These are phyloP conservation scores for Colletotrichum scovillei DNA, from an alignment of 2,329 filamentous ascomycete species.

Conservation along the genomic window DNA sequence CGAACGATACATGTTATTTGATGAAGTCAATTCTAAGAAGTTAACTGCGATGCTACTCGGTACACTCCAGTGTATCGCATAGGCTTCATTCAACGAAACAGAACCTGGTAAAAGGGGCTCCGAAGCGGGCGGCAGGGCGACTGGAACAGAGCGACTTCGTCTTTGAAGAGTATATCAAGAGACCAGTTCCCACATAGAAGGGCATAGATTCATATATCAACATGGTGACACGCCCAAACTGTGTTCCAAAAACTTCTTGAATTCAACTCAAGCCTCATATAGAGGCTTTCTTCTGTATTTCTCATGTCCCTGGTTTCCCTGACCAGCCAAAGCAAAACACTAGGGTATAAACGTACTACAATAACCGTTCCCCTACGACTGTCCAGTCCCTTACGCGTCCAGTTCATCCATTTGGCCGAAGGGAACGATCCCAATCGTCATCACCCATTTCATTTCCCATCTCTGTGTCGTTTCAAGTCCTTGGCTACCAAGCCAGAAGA, in stretches of 20 bases:
- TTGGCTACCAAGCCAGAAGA: not conserved
- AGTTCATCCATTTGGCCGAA: not conserved
- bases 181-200: not conserved
- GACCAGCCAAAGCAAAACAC: slow-evolving; percentile 25
- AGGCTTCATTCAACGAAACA: no score
- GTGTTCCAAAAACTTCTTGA: not conserved
- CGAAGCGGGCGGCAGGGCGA: no score
- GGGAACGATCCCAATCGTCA: not conserved
- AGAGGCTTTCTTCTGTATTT: not conserved
- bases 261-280: not conserved
- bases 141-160: not conserved
- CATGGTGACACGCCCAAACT: no score
- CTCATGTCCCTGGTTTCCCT: not conserved
- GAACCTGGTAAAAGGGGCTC: no score
- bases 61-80: no score
- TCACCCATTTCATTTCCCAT: not conserved
- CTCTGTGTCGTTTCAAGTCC: not conserved
- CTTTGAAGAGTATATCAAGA: not conserved
- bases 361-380: not conserved
- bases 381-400: no score
- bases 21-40: not conserved
- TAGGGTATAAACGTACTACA: slow-evolving; percentile 30
- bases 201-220: not conserved
- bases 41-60: not conserved
- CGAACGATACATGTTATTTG: not conserved